These are phyloP conservation scores for Cicer yamashitae DNA, from an alignment of 306 rosid species.

Conservation along the genomic window DNA sequence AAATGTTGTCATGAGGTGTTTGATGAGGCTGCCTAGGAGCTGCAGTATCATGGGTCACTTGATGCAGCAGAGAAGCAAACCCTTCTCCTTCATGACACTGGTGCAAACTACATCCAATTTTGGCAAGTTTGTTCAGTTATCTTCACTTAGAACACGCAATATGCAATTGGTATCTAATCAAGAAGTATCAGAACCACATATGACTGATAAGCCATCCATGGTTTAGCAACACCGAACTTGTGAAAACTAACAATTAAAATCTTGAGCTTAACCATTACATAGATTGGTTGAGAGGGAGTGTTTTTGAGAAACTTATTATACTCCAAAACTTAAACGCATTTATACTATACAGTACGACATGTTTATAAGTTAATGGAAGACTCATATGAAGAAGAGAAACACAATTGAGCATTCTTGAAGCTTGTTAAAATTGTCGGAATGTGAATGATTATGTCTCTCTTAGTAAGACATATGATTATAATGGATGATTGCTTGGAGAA, in stretches of 20 bases:
- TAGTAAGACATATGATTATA: not conserved
- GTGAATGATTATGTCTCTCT: not conserved
- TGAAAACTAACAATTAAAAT: not conserved
- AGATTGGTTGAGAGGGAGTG: not conserved
- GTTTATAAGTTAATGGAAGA: not conserved
- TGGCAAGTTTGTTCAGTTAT: constrained; percentile 16
- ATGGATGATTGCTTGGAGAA: not conserved
- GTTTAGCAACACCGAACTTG: too few species aligned
- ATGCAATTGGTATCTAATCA: not conserved
- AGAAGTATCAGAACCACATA: constrained; percentile 7
- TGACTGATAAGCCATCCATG: not conserved
- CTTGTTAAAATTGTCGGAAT: not conserved
- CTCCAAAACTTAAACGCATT: not conserved
- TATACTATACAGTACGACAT: not conserved
- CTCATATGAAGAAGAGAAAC: not conserved
- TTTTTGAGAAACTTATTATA: not conserved
- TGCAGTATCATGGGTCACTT: not conserved
- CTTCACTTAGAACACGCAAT: constrained; percentile 14
- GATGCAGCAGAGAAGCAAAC: constrained; percentile 3
- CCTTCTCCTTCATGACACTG: not conserved
- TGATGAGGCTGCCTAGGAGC: constrained; percentile 16
- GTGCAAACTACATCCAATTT: constrained; percentile 2
- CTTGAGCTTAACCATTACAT: not conserved
- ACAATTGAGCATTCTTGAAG: not conserved
- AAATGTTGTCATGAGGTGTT: constrained; percentile 6